Conservation (phyloP, 805 yeast species). For the Cyberlindnera lachancei region DNA sequence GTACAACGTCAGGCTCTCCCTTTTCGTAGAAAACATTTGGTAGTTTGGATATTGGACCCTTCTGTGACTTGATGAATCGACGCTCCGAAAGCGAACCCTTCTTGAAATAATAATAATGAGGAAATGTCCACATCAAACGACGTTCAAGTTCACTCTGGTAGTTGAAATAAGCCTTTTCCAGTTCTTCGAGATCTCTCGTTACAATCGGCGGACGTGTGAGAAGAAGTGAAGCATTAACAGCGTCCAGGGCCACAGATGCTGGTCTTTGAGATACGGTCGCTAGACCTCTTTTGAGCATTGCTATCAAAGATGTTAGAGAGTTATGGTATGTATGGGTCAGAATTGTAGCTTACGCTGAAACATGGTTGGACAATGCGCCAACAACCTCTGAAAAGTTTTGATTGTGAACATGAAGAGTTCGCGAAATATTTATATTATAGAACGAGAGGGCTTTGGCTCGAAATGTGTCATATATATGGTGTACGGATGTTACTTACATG, state of each 20-base stretch:
- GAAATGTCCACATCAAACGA: slow-evolving; percentile 96
- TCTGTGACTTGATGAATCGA: slow-evolving; percentile 66
- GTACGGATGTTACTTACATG: no score
- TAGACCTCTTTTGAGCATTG: slow-evolving; percentile 17
- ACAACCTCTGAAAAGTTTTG: no score
- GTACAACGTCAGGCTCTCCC: slow-evolving; percentile 81
- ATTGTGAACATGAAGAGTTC: no score
- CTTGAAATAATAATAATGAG: slow-evolving; percentile 84
- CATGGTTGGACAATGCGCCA: slow-evolving; percentile 4
- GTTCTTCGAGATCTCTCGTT: slow-evolving; percentile 64
- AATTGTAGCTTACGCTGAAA: slow-evolving; percentile 12
- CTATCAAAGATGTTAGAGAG: slow-evolving; percentile 4
- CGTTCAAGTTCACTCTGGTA: slow-evolving; percentile 84
- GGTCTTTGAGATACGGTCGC: slow-evolving; percentile 15
- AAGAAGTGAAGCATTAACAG: slow-evolving; percentile 43
- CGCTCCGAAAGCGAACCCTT: slow-evolving; percentile 87
- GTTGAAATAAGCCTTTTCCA: slow-evolving; percentile 68
- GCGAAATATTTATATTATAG: no score
- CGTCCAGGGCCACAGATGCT: slow-evolving; percentile 10
- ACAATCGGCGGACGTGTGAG: slow-evolving; percentile 80
- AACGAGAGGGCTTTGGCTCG: no score
- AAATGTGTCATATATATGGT: no score
- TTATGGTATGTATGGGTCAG: background rate
- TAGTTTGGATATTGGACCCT: slow-evolving; percentile 63
- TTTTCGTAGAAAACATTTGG: slow-evolving; percentile 73